Percentiles rank a stretch among this genome's conserved stretches.
These are phyloP conservation scores for Diplocarpon rosae DNA, from an alignment of 2,329 filamentous ascomycete species.

Conservation along the genomic window DNA sequence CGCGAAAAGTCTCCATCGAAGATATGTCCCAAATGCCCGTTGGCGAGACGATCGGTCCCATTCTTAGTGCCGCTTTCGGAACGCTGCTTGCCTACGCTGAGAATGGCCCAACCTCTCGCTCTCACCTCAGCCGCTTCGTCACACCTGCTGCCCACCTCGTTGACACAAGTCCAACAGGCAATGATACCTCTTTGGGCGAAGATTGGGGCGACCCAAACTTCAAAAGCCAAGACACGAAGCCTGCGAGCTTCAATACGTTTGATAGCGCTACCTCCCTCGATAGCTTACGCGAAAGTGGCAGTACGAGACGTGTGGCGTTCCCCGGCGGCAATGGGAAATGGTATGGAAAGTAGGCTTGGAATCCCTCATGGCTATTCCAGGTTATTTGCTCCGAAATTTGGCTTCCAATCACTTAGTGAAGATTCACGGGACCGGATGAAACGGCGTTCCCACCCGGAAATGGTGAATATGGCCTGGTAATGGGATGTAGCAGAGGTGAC, in stretches of 20 bases:
- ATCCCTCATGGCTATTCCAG: too few relatives aligned
- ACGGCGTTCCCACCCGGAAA: too few relatives aligned
- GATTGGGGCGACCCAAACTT: conserved; percentile 17
- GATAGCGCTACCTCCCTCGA: neutral
- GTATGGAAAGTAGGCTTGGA: neutral
- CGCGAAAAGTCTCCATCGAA: conserved; percentile 13
- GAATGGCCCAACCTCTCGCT: conserved; percentile 9
- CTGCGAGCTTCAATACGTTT: neutral
- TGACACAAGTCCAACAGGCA: conserved; percentile 20
- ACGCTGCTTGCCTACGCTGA: conserved; percentile 21
- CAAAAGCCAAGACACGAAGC: neutral
- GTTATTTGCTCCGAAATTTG: too few relatives aligned
- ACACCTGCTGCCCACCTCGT: conserved; percentile 17
- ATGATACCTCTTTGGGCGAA: conserved; percentile 24
- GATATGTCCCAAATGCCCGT: conserved; percentile 19
- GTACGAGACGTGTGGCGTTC: neutral
- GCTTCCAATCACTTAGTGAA: too few relatives aligned
- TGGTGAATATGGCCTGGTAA: too few relatives aligned
- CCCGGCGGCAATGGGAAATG: neutral
- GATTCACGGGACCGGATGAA: too few relatives aligned
- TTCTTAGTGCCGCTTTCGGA: conserved; percentile 21
- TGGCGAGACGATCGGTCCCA: conserved; percentile 15
- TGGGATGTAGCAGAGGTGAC: too few relatives aligned
- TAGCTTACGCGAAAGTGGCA: neutral
- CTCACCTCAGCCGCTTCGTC: conserved; percentile 16